Conservation (phyloP, 2,329 filamentous ascomycete species). For the Botrytis squamosa region DNA sequence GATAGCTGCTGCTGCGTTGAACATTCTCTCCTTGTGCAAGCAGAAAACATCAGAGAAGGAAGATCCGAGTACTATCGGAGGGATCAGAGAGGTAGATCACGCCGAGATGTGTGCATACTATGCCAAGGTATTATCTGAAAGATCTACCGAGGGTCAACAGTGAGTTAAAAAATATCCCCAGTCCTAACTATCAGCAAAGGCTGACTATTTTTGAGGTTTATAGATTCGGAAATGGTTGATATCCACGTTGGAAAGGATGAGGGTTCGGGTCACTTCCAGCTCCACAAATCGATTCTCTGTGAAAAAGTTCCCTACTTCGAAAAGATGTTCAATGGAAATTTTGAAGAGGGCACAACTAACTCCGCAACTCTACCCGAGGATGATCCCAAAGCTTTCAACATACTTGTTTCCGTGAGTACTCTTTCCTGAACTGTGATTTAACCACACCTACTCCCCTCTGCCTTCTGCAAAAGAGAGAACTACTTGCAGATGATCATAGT, state of each 20-base stretch:
- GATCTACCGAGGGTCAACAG: not conserved
- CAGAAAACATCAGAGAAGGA: not conserved
- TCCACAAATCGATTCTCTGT: conserved; percentile 22
- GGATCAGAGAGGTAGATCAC: not conserved
- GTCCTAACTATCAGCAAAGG: not conserved
- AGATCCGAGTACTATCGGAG: not conserved
- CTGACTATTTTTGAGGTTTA: not conserved
- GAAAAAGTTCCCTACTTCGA: conserved; percentile 26
- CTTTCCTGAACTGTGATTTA: too few species aligned
- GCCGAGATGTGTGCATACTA: not conserved
- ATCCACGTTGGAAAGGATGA: conserved; percentile 13
- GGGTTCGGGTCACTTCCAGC: conserved; percentile 2
- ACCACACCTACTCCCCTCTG: too few species aligned
- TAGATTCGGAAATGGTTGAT: conserved; percentile 20
- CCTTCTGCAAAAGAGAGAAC: not conserved
- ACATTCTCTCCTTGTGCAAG: too few species aligned
- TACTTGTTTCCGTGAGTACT: conserved; percentile 4
- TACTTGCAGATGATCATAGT: not conserved
- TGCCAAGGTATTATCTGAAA: not conserved
- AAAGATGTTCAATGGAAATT: conserved; percentile 23
- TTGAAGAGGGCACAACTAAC: conserved; percentile 12
- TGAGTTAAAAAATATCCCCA: not conserved
- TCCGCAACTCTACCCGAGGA: conserved; percentile 24
- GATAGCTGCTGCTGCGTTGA: too few species aligned
- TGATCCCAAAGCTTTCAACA: conserved; percentile 11